Evolutionary conservation across 345 rosid genomes (phyloP).

Genomic region (Hypericum perforatum): DNA sequence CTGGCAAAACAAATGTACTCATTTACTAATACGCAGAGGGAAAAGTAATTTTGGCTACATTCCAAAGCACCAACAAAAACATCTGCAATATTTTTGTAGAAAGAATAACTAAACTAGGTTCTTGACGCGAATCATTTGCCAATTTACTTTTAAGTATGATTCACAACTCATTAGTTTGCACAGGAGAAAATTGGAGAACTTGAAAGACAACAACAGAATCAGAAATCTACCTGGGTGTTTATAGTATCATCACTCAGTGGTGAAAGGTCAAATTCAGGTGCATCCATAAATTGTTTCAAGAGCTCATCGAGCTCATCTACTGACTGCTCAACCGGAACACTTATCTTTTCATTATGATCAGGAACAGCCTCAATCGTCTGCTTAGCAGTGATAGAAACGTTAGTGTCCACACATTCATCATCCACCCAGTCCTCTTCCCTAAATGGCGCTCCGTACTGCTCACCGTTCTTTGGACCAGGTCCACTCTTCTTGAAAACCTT

Average conservation of each 20-base stretch:
- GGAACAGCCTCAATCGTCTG: constrained; percentile 20
- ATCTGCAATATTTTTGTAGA: too few relatives aligned
- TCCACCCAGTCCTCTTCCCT: constrained; percentile 80
- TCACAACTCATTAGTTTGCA: too few relatives aligned
- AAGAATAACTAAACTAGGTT: too few relatives aligned
- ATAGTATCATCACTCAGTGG: constrained; percentile 7
- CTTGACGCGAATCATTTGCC: too few relatives aligned
- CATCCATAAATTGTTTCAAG: constrained; percentile 29
- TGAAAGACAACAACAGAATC: not conserved
- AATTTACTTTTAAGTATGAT: too few relatives aligned
- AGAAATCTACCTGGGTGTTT: constrained; percentile 28
- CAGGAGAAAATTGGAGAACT: not conserved
- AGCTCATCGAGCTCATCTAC: constrained; percentile 39
- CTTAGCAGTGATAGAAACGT: constrained; percentile 19
- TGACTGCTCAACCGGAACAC: constrained; percentile 16
- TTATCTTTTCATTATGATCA: constrained; percentile 15
- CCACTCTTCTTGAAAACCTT: constrained; percentile 87
- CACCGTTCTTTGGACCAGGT: constrained; percentile 94
- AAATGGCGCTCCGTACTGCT: constrained; percentile 92
- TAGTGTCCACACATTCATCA: constrained; percentile 24
- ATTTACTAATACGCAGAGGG: too few relatives aligned
- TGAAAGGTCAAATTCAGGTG: constrained; percentile 17
- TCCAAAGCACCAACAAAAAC: too few relatives aligned
- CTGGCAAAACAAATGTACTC: too few relatives aligned
- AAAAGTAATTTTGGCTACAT: too few relatives aligned